Conservation (phyloP, 208 protist genomes). For the Trypanosomatidae sp. region DNA sequence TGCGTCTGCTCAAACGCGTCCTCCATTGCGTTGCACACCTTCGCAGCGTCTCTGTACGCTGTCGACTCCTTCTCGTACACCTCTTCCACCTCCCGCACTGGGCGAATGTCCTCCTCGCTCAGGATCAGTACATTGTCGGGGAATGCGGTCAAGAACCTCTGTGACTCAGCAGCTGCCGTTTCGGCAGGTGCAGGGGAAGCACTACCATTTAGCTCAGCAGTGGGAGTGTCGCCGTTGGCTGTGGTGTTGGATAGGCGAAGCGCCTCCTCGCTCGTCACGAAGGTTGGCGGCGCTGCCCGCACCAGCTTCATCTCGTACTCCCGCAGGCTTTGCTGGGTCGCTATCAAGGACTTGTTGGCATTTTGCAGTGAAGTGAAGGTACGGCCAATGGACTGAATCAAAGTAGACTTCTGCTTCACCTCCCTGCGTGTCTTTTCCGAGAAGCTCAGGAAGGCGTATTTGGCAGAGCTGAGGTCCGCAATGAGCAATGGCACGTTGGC, state of each 20-base stretch:
- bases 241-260: not conserved
- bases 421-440: slow-evolving; percentile 66
- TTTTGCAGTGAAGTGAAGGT: slow-evolving; percentile 39
- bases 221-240: not conserved
- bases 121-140: slow-evolving; percentile 28
- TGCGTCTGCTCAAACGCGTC: slow-evolving; percentile 20
- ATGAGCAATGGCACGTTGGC: slow-evolving; percentile 61
- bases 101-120: slow-evolving; percentile 36
- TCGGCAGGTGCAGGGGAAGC: not conserved
- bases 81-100: slow-evolving; percentile 42
- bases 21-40: slow-evolving; percentile 30
- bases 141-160: not conserved
- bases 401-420: slow-evolving; percentile 60
- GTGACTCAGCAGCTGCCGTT: not conserved
- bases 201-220: slow-evolving; percentile 1
- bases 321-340: not conserved
- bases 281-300: slow-evolving; percentile 38
- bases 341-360: slow-evolving; percentile 26
- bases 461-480: slow-evolving; percentile 64
- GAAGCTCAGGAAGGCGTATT: slow-evolving; percentile 71
- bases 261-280: slow-evolving; percentile 37
- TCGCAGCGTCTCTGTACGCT: slow-evolving; percentile 13
- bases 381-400: slow-evolving; percentile 59
- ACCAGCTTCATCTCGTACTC: slow-evolving; percentile 55
- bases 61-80: slow-evolving; percentile 29